Conservation (phyloP, 371 early-diverging fungal genomes). For the Smittium mucronatum region DNA sequence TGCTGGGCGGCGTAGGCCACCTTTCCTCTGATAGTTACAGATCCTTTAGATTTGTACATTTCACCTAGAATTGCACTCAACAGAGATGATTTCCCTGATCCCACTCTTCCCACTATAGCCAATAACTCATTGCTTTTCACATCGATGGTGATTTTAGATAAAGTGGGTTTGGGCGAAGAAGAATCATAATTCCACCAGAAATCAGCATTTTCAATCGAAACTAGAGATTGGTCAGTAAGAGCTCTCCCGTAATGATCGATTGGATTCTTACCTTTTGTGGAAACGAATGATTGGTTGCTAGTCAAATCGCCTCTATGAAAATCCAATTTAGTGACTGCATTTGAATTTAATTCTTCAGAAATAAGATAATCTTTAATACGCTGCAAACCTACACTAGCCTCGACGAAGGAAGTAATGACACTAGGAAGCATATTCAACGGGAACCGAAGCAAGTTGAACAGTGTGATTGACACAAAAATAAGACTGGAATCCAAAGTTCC, state of each 20-base stretch:
- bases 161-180: conserved; percentile 10
- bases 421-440: conserved; percentile 62
- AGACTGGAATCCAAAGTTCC: conserved; percentile 50
- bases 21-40: conserved; percentile 52
- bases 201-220: conserved; percentile 5
- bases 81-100: conserved; percentile 81
- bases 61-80: conserved; percentile 79
- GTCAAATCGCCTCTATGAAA: conserved; percentile 11
- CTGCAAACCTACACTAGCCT: conserved; percentile 66
- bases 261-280: neutral
- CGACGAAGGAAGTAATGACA: conserved; percentile 42
- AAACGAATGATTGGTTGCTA: neutral
- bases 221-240: neutral
- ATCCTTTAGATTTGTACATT: conserved; percentile 54
- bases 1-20: conserved; percentile 81
- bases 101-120: conserved; percentile 77
- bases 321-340: conserved; percentile 34
- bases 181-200: conserved; percentile 37
- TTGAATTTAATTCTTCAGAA: conserved; percentile 53
- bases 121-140: conserved; percentile 52
- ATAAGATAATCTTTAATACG: conserved; percentile 61
- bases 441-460: conserved; percentile 82
- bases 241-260: neutral
- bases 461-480: conserved; percentile 73
- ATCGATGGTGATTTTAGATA: conserved; percentile 47